Percentiles rank a stretch among this genome's conserved stretches.
Conservation (phyloP, 163 green algal genomes). For the Coccomyxa subellipsoidea region DNA sequence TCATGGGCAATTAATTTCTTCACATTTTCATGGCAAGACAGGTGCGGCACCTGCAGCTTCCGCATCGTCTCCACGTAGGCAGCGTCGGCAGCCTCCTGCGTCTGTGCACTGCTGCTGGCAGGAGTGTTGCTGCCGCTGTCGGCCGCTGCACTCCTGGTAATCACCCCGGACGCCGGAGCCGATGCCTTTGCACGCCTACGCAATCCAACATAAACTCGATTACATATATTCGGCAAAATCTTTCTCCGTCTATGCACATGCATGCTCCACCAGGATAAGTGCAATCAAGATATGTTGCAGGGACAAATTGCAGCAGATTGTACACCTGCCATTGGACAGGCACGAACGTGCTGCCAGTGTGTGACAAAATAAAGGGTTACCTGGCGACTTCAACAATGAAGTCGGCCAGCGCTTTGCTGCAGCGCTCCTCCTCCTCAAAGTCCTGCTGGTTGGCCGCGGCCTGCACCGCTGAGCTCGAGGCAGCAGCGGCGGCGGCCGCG, state of each 20-base stretch:
- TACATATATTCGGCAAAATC: too few species aligned
- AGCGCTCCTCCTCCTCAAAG: slow-evolving; percentile 4
- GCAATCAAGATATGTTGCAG: too few species aligned
- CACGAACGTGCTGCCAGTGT: too few species aligned
- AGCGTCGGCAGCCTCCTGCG: neutral
- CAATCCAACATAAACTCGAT: neutral
- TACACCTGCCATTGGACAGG: too few species aligned
- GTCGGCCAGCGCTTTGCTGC: neutral
- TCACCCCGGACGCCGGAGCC: neutral
- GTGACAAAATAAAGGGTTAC: too few species aligned
- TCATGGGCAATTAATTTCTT: too few species aligned
- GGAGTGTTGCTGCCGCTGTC: neutral
- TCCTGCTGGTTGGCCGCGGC: neutral
- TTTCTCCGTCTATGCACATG: too few species aligned
- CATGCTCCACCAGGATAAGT: too few species aligned
- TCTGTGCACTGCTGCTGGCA: neutral
- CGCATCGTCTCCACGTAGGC: neutral
- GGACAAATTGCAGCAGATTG: too few species aligned
- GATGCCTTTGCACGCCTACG: neutral
- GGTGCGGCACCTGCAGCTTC: neutral
- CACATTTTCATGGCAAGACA: too few species aligned
- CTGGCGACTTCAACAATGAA: slow-evolving; percentile 9
- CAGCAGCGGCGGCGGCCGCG: neutral
- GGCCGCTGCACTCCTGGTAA: neutral
- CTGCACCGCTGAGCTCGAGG: neutral